Evolutionary conservation across 140 eudicot genomes (phyloP), one percentile per base, ranked within the genome.

Genomic region (Bidens hawaiensis): DNA sequence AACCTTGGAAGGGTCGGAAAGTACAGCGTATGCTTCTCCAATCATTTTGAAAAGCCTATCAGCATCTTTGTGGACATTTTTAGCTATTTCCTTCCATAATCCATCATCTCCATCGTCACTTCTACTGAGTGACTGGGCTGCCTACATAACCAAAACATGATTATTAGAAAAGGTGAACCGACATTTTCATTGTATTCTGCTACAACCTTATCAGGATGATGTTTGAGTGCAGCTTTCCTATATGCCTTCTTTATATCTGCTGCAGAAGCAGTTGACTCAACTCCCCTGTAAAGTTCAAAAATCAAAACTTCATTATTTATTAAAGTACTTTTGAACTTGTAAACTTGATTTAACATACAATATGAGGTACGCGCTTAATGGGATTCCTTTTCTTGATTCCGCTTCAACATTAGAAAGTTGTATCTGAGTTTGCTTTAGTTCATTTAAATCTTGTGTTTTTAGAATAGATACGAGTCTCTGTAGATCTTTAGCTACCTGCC

Each of bases 131-230:
- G 83, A 74, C 34, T 88, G 95, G 38, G 94, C 94, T 73, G 96
- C 94, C 99, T 93, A 76, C 67, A 82, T 61, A 38, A 60, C 18
- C 45, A 59, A 65, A 54, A 76, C 27, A 55, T 47, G 34, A 62
- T 56, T 9, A 8, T 55, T 57, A 26, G 31, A 14, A 12, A 56
- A 43, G 40, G 6, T 7, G 17, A 38, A 26, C 41, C 63, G 43
- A 24, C 38, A 49, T 13, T 25, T 26, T 53, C 58, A 24, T 23
- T n/a, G n/a, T n/a, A n/a, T n/a, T n/a, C n/a, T n/a, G 48, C 26
- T 63, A 43, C 47, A 53, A 91, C 99, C 97, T 93, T 93, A 76
- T 93, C 96, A 11, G 99, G 99, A 65, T 93, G 99, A 83, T 93
- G 96, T 41, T 71, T 93, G 24, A 93, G 88, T 67, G 99, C 99